A percentile compares a stretch with the other conserved stretches of the same genome.
Evolutionary conservation across 352 stramenopile genomes (phyloP).

Genomic region (Globisporangium spiculum): DNA sequence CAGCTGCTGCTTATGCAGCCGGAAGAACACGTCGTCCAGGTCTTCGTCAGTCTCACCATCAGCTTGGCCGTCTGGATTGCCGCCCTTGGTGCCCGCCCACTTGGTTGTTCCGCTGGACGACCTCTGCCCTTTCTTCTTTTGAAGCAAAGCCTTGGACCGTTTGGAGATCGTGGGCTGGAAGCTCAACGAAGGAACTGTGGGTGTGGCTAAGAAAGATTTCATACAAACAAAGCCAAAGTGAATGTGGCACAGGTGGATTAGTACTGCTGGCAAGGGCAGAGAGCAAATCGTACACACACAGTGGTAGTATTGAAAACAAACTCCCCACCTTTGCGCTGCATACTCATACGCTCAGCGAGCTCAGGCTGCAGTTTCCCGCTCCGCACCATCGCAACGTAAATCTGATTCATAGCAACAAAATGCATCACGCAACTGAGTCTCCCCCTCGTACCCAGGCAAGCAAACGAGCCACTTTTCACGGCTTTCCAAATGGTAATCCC

Average conservation of each 20-base stretch:
- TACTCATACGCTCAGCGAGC: slow-evolving; percentile 23
- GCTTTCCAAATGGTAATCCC: not conserved
- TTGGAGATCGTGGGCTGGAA: slow-evolving; percentile 44
- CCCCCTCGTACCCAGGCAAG: not conserved
- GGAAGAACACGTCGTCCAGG: slow-evolving; percentile 28
- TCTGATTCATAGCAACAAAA: slow-evolving; percentile 21
- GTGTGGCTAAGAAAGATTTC: not conserved
- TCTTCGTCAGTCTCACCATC: not conserved
- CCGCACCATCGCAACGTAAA: slow-evolving; percentile 45
- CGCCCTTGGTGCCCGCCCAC: not conserved
- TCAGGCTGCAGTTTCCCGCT: slow-evolving; percentile 32
- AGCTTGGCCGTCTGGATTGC: not conserved
- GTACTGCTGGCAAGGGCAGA: too few species aligned
- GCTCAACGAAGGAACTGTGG: slow-evolving; percentile 22
- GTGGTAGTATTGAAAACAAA: not conserved
- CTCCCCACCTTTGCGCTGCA: slow-evolving; percentile 19
- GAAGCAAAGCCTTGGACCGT: slow-evolving; percentile 35
- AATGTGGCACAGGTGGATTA: too few species aligned
- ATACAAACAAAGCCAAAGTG: not conserved
- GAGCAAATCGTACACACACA: not conserved
- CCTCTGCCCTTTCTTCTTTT: slow-evolving; percentile 20
- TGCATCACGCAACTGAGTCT: not conserved
- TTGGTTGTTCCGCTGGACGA: not conserved
- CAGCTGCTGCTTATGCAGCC: slow-evolving; percentile 23
- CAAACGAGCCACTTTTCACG: not conserved